Conservation (phyloP, 257 asterid species). For the Forsythia viridissima region DNA sequence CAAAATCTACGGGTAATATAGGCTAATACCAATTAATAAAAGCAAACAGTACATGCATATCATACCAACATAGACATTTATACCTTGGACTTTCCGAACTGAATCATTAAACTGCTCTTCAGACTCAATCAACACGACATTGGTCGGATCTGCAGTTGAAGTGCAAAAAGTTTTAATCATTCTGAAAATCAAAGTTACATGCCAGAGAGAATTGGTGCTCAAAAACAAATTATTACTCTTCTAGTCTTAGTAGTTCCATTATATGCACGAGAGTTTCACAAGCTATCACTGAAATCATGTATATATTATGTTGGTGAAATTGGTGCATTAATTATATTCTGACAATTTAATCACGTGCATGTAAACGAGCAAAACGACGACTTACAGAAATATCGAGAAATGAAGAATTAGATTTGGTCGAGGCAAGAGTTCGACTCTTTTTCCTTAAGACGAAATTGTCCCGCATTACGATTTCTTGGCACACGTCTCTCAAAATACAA, state of each 20-base stretch:
- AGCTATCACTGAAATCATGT: neutral
- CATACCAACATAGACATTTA: neutral
- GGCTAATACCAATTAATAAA: neutral
- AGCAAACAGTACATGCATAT: neutral
- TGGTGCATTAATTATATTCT: too few relatives aligned
- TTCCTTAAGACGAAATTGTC: too few relatives aligned
- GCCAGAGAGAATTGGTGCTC: neutral
- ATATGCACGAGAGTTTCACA: neutral
- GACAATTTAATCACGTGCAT: too few relatives aligned
- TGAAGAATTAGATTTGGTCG: too few relatives aligned
- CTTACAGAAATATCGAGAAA: too few relatives aligned
- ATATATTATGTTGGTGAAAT: too few relatives aligned
- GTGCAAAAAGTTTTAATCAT: conserved; percentile 4
- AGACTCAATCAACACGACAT: conserved; percentile 70
- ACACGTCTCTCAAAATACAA: too few relatives aligned
- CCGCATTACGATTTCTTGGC: too few relatives aligned
- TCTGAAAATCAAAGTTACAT: conserved; percentile 2
- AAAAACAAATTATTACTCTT: neutral
- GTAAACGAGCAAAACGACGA: too few relatives aligned
- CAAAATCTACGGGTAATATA: neutral
- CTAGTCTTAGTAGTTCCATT: neutral
- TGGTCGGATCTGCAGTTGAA: conserved; percentile 59
- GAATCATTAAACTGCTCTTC: conserved; percentile 76
- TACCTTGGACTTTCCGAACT: conserved; percentile 80
- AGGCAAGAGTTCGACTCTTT: too few relatives aligned